Evolutionary conservation across 2,329 filamentous ascomycete species (phyloP).

Genomic region (Diplodia corticola): DNA sequence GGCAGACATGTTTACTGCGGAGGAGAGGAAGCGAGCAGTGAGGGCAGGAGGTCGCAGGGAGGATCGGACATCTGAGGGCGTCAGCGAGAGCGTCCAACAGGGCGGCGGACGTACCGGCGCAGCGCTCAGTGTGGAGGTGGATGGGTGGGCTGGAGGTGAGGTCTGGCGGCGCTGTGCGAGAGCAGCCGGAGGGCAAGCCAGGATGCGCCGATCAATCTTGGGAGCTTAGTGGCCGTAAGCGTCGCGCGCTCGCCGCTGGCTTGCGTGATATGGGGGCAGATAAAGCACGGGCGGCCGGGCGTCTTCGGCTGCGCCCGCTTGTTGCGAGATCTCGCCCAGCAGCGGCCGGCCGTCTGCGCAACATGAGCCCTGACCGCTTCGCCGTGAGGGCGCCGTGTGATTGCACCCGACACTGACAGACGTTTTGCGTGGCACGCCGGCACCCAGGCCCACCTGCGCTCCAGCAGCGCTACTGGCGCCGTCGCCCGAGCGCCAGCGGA

Average conservation of each 20-base stretch:
- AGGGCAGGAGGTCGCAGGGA: constrained; percentile 20
- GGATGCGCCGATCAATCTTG: constrained; percentile 13
- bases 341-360: neutral
- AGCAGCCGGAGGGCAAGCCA: constrained; percentile 10
- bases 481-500: constrained; percentile 7
- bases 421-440: constrained; percentile 8
- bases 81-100: constrained; percentile 4
- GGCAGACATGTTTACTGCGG: constrained; percentile 23
- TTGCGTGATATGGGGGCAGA: constrained; percentile 17
- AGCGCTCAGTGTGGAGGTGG: neutral
- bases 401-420: neutral
- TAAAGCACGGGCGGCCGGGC: constrained; percentile 13
- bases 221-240: constrained; percentile 21
- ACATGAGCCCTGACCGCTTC: constrained; percentile 14
- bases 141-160: constrained; percentile 7
- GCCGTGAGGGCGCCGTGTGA: neutral
- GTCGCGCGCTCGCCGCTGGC: constrained; percentile 16
- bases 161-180: constrained; percentile 10
- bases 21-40: constrained; percentile 13
- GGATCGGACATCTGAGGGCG: constrained; percentile 23
- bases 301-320: constrained; percentile 11
- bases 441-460: constrained; percentile 1
- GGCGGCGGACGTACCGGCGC: constrained; percentile 12
- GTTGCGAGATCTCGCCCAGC: constrained; percentile 12
- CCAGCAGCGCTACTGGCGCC: neutral